Conservation (phyloP, 2,329 filamentous ascomycete species). For the Pseudogymnoascus sp. region DNA sequence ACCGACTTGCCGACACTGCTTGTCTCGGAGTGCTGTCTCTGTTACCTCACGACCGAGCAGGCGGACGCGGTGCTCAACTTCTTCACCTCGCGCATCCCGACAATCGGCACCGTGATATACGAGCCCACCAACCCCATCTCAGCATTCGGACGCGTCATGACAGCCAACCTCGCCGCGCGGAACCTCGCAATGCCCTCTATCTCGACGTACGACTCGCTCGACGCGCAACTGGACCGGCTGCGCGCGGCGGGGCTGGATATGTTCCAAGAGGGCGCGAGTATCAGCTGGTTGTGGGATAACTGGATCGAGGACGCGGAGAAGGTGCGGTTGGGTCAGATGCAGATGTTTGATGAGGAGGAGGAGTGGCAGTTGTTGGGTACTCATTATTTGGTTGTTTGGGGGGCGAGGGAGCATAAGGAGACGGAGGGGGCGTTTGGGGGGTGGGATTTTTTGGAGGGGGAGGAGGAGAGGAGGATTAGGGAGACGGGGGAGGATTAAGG, state of each 20-base stretch:
- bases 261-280: slow-evolving; percentile 50
- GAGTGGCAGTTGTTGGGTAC: slow-evolving; percentile 82
- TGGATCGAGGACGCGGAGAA: slow-evolving; percentile 71
- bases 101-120: slow-evolving; percentile 65
- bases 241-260: slow-evolving; percentile 55
- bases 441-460: not conserved
- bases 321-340: slow-evolving; percentile 67
- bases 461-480: not conserved
- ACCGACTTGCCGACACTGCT: slow-evolving; percentile 67
- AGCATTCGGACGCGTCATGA: slow-evolving; percentile 86
- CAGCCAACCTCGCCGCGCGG: slow-evolving; percentile 75
- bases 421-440: slow-evolving; percentile 14
- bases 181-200: slow-evolving; percentile 82
- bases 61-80: slow-evolving; percentile 58
- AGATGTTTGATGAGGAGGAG: slow-evolving; percentile 91
- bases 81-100: slow-evolving; percentile 48
- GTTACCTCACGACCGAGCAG: slow-evolving; percentile 66
- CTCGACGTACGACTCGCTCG: slow-evolving; percentile 59
- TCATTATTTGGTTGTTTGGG: slow-evolving; percentile 91
- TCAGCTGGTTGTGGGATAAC: slow-evolving; percentile 64
- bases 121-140: slow-evolving; percentile 82
- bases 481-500: not conserved
- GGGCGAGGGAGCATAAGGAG: slow-evolving; percentile 45
- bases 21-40: slow-evolving; percentile 91
- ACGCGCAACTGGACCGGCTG: slow-evolving; percentile 63